Conservation (phyloP, 2,329 filamentous ascomycete species). For the Pleurostoma richardsiae region DNA sequence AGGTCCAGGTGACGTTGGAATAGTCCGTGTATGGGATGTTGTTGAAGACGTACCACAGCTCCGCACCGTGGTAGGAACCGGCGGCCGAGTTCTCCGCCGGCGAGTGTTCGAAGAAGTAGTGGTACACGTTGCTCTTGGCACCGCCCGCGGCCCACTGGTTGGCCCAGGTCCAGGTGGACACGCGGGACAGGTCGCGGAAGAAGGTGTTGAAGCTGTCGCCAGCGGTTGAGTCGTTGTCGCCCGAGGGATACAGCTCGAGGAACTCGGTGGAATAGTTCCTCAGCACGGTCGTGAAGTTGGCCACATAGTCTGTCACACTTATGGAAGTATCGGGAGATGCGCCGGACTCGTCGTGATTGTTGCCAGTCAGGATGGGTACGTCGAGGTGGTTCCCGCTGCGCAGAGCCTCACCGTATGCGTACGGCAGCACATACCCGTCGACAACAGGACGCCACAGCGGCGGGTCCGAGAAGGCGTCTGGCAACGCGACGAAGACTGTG, state of each 20-base stretch:
- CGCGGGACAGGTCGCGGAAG: slow-evolving; percentile 15
- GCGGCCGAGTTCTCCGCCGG: slow-evolving; percentile 13
- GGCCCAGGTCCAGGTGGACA: slow-evolving; percentile 19
- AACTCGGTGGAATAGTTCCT: too few species aligned
- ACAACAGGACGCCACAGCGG: slow-evolving; percentile 2
- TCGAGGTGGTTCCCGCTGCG: neutral
- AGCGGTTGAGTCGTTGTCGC: slow-evolving; percentile 1
- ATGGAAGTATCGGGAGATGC: too few species aligned
- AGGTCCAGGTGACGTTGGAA: slow-evolving; percentile 17
- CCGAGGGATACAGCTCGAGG: too few species aligned
- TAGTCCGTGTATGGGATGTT: slow-evolving; percentile 16
- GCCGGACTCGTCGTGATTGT: slow-evolving; percentile 4
- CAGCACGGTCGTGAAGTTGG: too few species aligned
- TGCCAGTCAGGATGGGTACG: slow-evolving; percentile 4
- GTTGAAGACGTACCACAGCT: slow-evolving; percentile 24
- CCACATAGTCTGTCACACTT: too few species aligned
- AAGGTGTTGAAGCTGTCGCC: slow-evolving; percentile 14
- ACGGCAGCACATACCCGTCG: slow-evolving; percentile 4
- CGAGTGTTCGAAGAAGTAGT: slow-evolving; percentile 21
- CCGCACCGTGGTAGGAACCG: slow-evolving; percentile 21
- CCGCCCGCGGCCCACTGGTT: slow-evolving; percentile 16
- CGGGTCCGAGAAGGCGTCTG: neutral
- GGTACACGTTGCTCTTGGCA: slow-evolving; percentile 17
- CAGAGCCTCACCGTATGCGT: neutral
- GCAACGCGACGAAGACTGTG: neutral